A percentile compares a stretch with the other conserved stretches of the same genome.
Conservation (phyloP, 768 basidiomycete species). For the Boletus rubescentipes region DNA sequence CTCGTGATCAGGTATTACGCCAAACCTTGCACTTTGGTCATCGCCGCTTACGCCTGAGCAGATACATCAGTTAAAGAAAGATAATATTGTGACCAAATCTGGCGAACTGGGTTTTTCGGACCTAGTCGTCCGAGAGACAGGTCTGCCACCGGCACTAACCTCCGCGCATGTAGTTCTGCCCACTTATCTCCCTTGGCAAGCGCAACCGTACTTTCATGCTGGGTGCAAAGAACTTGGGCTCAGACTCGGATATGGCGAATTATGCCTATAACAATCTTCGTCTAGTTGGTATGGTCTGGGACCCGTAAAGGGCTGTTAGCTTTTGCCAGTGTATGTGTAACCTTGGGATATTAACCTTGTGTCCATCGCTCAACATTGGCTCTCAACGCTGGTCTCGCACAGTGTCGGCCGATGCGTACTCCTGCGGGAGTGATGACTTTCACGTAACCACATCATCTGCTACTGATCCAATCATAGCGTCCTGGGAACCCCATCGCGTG, state of each 20-base stretch:
- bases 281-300: neutral
- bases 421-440: neutral
- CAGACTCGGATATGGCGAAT: neutral
- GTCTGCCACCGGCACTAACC: slow-evolving; percentile 40
- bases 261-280: neutral
- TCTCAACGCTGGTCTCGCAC: neutral
- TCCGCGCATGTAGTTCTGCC: slow-evolving; percentile 56
- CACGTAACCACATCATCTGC: neutral
- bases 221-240: neutral
- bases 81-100: slow-evolving; percentile 50
- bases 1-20: slow-evolving; percentile 57
- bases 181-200: slow-evolving; percentile 37
- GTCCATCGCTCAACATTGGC: neutral
- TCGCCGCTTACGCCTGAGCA: slow-evolving; percentile 24
- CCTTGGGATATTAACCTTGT: neutral
- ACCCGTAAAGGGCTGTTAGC: neutral
- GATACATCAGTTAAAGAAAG: slow-evolving; percentile 60
- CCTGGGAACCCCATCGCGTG: neutral
- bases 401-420: neutral
- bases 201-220: neutral
- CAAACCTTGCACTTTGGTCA: neutral
- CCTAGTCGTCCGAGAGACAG: slow-evolving; percentile 39
- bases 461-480: neutral
- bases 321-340: neutral
- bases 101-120: slow-evolving; percentile 31